Base-by-base conservation (phyloP, 768 basidiomycete species). In the Russula olivacea region DNA sequence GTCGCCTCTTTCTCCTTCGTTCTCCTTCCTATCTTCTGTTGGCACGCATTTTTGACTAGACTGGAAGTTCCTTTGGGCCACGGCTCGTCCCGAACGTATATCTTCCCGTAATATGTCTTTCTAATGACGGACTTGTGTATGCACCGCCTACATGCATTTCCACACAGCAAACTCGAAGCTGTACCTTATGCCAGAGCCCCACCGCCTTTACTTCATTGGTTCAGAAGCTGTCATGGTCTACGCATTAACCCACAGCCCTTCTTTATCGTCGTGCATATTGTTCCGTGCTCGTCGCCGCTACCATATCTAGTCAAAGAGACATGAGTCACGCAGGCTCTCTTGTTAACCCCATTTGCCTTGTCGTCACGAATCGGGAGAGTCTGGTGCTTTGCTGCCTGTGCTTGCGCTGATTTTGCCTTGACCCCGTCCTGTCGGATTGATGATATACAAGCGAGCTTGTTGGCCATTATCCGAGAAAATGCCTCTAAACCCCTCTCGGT, bases 71-170 rank as follows among this genome's bases (percentile, higher is more conserved):
- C 23, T 11, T 25, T 25, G 0, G 19, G 11, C 30, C 25, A 49
- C 55, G 52, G 52, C 58, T 51, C 53, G 14, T 17, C 45, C 41
- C n/a, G 4, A 47, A n/a, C 21, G n/a, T 9, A 21, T 47, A 21
- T 47, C 45, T 45, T 43, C 1, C 41, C 41, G 17, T n/a, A 43
- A 19, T 9, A 36, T 43, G 3, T 11, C 12, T 19, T 5, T 32
- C 43, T 21, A 17, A 12, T 15, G 50, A 50, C 61, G 43, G 51
- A 40, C 51, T 23, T 28, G 3, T 56, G 17, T 19, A 17, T 57
- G 58, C 63, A 62, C 45, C 21, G 63, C 60, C n/a, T 19, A 3
- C 19, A 19, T 23, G 3, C 61, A 53, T 63, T 36, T 45, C 62
- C 45, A 53, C 15, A 21, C 32, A 36, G 36, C 30, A 38, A 43